Conservation (phyloP, 2,329 filamentous ascomycete genomes). For the Scopulariopsis brevicaulis region DNA sequence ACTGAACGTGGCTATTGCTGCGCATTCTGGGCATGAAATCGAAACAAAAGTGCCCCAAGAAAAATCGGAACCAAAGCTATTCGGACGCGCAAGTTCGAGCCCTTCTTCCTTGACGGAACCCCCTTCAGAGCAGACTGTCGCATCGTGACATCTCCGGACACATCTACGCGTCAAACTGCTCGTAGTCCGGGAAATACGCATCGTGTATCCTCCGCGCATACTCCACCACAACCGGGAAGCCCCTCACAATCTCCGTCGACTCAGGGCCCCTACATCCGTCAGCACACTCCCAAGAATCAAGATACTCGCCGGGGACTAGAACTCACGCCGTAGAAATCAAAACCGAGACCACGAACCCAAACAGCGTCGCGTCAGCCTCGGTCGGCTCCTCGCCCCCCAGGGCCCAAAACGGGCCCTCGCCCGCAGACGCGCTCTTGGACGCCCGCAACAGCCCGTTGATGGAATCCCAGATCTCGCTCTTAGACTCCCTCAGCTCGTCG, state of each 20-base stretch:
- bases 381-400: slow-evolving; percentile 40
- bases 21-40: too few species aligned
- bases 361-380: slow-evolving; percentile 45
- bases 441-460: slow-evolving; percentile 31
- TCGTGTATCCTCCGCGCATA: slow-evolving; percentile 46
- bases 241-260: slow-evolving; percentile 28
- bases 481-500: slow-evolving; percentile 34
- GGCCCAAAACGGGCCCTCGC: slow-evolving; percentile 39
- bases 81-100: too few species aligned
- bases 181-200: slow-evolving; percentile 46
- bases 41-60: too few species aligned
- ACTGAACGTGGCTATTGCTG: too few species aligned
- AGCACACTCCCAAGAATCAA: background rate
- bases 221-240: slow-evolving; percentile 36
- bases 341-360: slow-evolving; percentile 42
- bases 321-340: slow-evolving; percentile 43
- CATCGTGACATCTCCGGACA: too few species aligned
- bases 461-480: slow-evolving; percentile 40
- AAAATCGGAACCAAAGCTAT: too few species aligned
- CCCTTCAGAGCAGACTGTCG: background rate
- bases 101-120: background rate
- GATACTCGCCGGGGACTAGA: background rate
- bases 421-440: slow-evolving; percentile 12
- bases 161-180: slow-evolving; percentile 19
- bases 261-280: slow-evolving; percentile 29